A percentile compares a stretch with the other conserved stretches of the same genome.
These are phyloP conservation scores for Cercospora zeina DNA, from an alignment of 2,329 filamentous ascomycete genomes.

Conservation along the genomic window DNA sequence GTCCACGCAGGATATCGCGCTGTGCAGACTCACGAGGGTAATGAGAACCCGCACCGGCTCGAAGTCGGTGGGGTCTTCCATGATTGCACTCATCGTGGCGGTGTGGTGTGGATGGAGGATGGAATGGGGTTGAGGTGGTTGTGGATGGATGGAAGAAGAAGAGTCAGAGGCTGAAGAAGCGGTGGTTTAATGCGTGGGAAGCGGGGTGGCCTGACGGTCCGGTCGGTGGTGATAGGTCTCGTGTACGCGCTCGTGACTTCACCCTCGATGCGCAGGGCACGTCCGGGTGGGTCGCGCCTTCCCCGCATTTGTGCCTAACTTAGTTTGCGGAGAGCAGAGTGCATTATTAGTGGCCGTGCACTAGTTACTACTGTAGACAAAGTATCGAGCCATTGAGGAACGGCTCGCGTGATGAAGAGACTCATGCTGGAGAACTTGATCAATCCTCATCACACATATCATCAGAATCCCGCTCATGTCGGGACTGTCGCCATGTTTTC, in stretches of 20 bases:
- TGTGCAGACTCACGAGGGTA: conserved; percentile 36
- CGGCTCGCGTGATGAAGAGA: background rate
- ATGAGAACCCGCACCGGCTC: conserved; percentile 61
- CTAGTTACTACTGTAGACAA: background rate
- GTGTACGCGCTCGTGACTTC: conserved; percentile 8
- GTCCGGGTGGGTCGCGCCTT: background rate
- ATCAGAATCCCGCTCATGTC: background rate
- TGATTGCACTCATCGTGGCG: conserved; percentile 53
- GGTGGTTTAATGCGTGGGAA: background rate
- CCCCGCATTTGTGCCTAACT: background rate
- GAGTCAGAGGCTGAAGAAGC: conserved; percentile 13
- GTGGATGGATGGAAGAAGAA: background rate
- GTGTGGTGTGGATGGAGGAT: conserved; percentile 24
- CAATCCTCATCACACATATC: background rate
- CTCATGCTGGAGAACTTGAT: background rate
- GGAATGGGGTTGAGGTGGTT: background rate
- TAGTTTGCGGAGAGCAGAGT: background rate
- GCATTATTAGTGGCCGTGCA: background rate
- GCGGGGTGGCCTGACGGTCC: conserved; percentile 6
- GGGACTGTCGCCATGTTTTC: too few species aligned
- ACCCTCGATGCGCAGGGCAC: background rate
- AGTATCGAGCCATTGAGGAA: background rate
- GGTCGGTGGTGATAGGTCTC: conserved; percentile 10
- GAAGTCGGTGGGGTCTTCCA: conserved; percentile 44
- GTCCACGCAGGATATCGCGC: background rate